A percentile compares a stretch with the other conserved stretches of the same genome.
Conservation (phyloP, 768 basidiomycete genomes). For the Tricholoma saponaceum region DNA sequence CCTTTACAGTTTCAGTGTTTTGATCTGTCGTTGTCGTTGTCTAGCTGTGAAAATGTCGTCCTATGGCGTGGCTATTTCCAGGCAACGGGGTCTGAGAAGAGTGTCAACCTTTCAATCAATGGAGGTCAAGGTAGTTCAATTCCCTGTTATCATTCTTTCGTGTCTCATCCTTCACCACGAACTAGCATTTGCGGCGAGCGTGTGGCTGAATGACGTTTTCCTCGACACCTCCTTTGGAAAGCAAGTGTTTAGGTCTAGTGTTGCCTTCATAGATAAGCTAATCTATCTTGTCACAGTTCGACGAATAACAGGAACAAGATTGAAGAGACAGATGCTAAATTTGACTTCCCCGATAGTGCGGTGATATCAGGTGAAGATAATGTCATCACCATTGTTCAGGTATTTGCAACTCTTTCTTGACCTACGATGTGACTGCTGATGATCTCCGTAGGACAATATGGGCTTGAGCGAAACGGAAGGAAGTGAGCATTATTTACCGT, state of each 20-base stretch:
- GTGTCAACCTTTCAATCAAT: conserved; percentile 73
- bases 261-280: not conserved
- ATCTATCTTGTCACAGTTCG: conserved; percentile 37
- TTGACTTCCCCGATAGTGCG: conserved; percentile 55
- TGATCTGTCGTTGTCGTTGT: not conserved
- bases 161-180: not conserved
- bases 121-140: conserved; percentile 61
- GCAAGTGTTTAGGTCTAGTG: conserved; percentile 30
- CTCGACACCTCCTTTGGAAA: conserved; percentile 72
- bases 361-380: conserved; percentile 55
- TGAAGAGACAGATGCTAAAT: conserved; percentile 66
- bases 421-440: not conserved
- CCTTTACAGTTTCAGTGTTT: not conserved
- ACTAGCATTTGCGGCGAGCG: conserved; percentile 75
- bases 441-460: conserved; percentile 59
- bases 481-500: conserved; percentile 26
- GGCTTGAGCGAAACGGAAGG: conserved; percentile 62
- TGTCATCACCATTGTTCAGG: conserved; percentile 75
- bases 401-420: conserved; percentile 18
- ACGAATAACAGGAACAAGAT: conserved; percentile 58
- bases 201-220: conserved; percentile 76
- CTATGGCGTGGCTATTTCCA: conserved; percentile 82
- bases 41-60: conserved; percentile 77
- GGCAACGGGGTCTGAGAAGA: conserved; percentile 54
- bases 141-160: not conserved